Evolutionary conservation across 2,329 filamentous ascomycete species (phyloP).

Genomic region (Fusarium torulosum): DNA sequence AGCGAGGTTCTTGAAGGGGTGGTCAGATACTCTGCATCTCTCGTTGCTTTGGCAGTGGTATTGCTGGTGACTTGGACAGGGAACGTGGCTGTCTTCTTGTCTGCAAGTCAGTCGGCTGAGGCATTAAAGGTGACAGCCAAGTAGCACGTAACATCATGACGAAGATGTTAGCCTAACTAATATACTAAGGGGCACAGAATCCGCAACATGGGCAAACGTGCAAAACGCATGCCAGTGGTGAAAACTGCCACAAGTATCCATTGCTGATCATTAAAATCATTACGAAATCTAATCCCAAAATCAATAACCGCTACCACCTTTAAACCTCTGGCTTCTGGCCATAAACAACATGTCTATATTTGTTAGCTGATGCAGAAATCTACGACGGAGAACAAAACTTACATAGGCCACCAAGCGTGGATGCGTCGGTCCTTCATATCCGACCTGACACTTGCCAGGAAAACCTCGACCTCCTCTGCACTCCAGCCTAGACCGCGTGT

Average conservation of each 20-base stretch:
- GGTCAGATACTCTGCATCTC: too few relatives aligned
- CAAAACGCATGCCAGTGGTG: background rate
- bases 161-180: too few relatives aligned
- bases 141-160: too few relatives aligned
- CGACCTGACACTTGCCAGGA: slow-evolving; percentile 50
- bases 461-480: slow-evolving; percentile 50
- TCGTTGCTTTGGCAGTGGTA: too few relatives aligned
- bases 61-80: too few relatives aligned
- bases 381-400: slow-evolving; percentile 16
- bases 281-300: background rate
- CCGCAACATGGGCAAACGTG: too few relatives aligned
- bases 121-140: too few relatives aligned
- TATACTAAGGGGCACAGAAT: too few relatives aligned
- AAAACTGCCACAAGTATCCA: too few relatives aligned
- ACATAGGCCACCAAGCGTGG: slow-evolving; percentile 58
- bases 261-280: background rate
- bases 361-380: accelerated
- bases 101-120: too few relatives aligned
- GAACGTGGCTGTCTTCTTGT: too few relatives aligned
- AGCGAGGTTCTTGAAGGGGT: too few relatives aligned
- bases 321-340: slow-evolving; percentile 40
- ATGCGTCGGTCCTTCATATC: slow-evolving; percentile 53
- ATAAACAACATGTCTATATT: slow-evolving; percentile 41
- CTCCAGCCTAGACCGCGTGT: slow-evolving; percentile 55
- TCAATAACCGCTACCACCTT: background rate